Base-by-base conservation (phyloP, 202 grass and related monocot species). In the Thinopyrum obtusiflorum region DNA sequence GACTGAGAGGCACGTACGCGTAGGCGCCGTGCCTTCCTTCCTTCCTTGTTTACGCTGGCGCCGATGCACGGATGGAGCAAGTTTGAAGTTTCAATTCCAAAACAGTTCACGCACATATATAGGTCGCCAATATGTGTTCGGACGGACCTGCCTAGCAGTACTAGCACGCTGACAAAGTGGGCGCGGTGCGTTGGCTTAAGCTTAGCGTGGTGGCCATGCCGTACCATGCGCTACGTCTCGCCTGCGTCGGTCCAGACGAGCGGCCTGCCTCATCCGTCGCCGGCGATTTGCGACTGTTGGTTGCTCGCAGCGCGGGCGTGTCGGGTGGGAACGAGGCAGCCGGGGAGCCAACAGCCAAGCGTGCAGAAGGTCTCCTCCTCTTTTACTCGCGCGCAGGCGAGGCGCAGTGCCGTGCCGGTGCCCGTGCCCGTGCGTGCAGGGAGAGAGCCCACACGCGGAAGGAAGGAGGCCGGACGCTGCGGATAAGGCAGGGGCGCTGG, bases 311-410 rank as follows among this genome's bases (percentile, higher is more conserved):
- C 44, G 44, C 44, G 2, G 57, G 9, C 1, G 0, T 72, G 69
- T 73, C 69, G 69, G 69, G 69, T 73, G 69, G 36, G 23, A 73
- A 73, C 39, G 69, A 46, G 69, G 44, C 69, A 73, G 69, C 40
- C 21, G 11, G 53, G 57, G 65, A n/a, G n/a, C n/a, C n/a, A n/a
- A n/a, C n/a, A 33, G 68, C 35, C 20, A 71, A 71, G 66, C 33
- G 4, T 44, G 68, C 68, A 40, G 68, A 44, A 13, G 69, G 11
- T 26, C n/a, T 42, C 37, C 37, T 10, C 9, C 37, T 9, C 35
- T 7, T 36, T 9, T 9, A 72, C 37, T 73, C 69, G 69, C n/a
- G 68, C 12, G 68, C 21, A 3, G 2, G 29, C 29, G 29, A 13
- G 68, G 67, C 35, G 27, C 63, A 65, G 62, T 4, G 31, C 32